Percentiles rank a stretch among this genome's conserved stretches.
These are phyloP conservation scores for Neurospora sp. DNA, from an alignment of 495 filamentous ascomycete genomes.

Conservation along the genomic window DNA sequence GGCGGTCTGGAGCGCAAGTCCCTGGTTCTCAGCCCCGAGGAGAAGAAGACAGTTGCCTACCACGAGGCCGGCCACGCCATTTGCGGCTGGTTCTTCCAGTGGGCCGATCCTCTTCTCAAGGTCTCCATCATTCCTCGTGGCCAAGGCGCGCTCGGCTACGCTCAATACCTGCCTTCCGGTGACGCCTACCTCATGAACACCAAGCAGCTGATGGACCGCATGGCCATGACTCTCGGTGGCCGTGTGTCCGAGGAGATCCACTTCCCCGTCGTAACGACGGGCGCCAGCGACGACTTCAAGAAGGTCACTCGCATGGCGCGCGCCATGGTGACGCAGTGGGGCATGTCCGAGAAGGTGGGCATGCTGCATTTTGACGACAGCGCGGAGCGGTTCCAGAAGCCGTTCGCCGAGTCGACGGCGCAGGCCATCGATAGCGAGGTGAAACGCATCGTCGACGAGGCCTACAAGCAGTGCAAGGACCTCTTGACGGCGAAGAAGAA, in stretches of 20 bases:
- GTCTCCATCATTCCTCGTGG: constrained; percentile 97
- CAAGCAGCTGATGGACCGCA: constrained; percentile 96
- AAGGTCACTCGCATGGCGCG: constrained; percentile 95
- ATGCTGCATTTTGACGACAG: constrained; percentile 81
- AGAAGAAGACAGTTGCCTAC: constrained; percentile 93
- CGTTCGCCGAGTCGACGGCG: constrained; percentile 89
- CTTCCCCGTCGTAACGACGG: constrained; percentile 90
- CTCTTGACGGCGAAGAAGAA: constrained; percentile 77
- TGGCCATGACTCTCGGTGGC: constrained; percentile 98
- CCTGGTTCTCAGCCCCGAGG: constrained; percentile 78
- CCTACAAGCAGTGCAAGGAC: constrained; percentile 80
- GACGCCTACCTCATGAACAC: constrained; percentile 93
- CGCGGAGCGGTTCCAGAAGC: constrained; percentile 74
- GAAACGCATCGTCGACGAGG: constrained; percentile 76
- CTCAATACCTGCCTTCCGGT: constrained; percentile 83
- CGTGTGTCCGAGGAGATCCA: constrained; percentile 91
- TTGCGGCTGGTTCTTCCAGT: constrained; percentile 96
- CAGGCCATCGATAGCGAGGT: constrained; percentile 87
- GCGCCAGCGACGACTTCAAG: constrained; percentile 94
- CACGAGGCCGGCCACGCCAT: constrained; percentile 98
- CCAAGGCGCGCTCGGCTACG: constrained; percentile 86
- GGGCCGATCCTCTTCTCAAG: constrained; percentile 93
- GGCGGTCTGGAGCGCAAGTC: constrained; percentile 95
- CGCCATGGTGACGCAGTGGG: constrained; percentile 95
- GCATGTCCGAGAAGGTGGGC: constrained; percentile 89